phyloP scores from a whole-genome alignment of 2,329 filamentous ascomycete genomes.

The Chaetoscypha palmicola region DNA sequence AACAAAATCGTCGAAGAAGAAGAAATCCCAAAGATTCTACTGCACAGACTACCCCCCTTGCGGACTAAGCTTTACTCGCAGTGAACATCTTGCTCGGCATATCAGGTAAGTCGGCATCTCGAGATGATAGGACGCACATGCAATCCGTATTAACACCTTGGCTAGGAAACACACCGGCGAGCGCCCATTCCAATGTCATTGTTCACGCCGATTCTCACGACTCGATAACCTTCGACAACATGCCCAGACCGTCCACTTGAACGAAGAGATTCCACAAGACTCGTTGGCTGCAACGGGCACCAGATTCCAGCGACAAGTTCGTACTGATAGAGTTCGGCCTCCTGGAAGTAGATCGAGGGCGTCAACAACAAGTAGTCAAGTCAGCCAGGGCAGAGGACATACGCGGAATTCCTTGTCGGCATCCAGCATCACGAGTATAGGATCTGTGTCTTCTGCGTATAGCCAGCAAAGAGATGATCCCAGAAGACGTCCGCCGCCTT shows the following conservation, averaged over 20 bases:
- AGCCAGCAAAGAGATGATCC: constrained; percentile 49
- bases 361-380: constrained; percentile 67
- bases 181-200: constrained; percentile 94
- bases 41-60: constrained; percentile 94
- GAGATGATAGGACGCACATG: neutral
- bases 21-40: constrained; percentile 93
- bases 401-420: constrained; percentile 75
- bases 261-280: constrained; percentile 91
- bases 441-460: constrained; percentile 56
- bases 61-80: constrained; percentile 88
- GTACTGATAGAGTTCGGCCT: constrained; percentile 76
- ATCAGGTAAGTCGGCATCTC: constrained; percentile 58
- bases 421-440: constrained; percentile 83
- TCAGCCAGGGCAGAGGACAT: constrained; percentile 68
- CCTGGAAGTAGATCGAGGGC: constrained; percentile 66
- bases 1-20: constrained; percentile 78
- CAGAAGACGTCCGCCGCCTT: constrained; percentile 68
- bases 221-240: constrained; percentile 94
- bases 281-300: constrained; percentile 90
- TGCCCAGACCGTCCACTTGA: constrained; percentile 94
- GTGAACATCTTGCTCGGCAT: constrained; percentile 89
- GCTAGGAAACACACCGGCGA: constrained; percentile 92
- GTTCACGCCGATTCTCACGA: constrained; percentile 83
- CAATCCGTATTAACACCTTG: constrained; percentile 20
- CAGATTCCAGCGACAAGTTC: constrained; percentile 83